These are phyloP conservation scores for Actinomortierella wolfii DNA, from an alignment of 371 early-diverging fungal genomes.

Conservation along the genomic window DNA sequence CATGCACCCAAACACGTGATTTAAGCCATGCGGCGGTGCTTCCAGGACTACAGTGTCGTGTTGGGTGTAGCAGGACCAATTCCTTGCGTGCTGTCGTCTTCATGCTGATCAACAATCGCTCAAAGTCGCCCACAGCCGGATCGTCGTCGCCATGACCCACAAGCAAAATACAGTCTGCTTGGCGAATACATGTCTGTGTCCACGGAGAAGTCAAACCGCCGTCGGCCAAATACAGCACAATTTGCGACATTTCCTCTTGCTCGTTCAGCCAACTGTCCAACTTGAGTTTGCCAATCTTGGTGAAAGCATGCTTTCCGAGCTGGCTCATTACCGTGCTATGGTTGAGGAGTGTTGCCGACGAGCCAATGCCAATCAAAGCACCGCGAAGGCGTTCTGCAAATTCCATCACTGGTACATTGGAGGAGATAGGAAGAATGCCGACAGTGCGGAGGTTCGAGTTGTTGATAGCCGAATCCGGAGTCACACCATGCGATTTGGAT, in stretches of 20 bases:
- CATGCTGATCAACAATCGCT: slow-evolving; percentile 87
- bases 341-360: slow-evolving; percentile 77
- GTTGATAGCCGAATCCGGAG: slow-evolving; percentile 51
- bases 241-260: slow-evolving; percentile 85
- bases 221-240: slow-evolving; percentile 95
- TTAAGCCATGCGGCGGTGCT: slow-evolving; percentile 92
- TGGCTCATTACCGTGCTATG: slow-evolving; percentile 77
- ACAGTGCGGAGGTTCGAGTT: slow-evolving; percentile 94
- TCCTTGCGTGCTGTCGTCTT: slow-evolving; percentile 97
- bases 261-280: slow-evolving; percentile 91
- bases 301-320: slow-evolving; percentile 93
- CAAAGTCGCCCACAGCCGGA: slow-evolving; percentile 89
- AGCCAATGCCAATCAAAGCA: slow-evolving; percentile 78
- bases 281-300: slow-evolving; percentile 88
- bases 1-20: slow-evolving; percentile 91
- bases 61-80: slow-evolving; percentile 86
- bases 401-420: slow-evolving; percentile 82
- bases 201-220: slow-evolving; percentile 89
- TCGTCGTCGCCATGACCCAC: slow-evolving; percentile 92
- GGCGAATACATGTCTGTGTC: slow-evolving; percentile 96
- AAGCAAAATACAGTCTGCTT: slow-evolving; percentile 94
- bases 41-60: slow-evolving; percentile 78
- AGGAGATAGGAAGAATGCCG: slow-evolving; percentile 87
- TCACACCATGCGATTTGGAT: slow-evolving; percentile 14
- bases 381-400: slow-evolving; percentile 85